Percentiles rank a stretch among this genome's conserved stretches.
Evolutionary conservation across 805 yeast species (phyloP).

Genomic region (Babjeviella inositovora): DNA sequence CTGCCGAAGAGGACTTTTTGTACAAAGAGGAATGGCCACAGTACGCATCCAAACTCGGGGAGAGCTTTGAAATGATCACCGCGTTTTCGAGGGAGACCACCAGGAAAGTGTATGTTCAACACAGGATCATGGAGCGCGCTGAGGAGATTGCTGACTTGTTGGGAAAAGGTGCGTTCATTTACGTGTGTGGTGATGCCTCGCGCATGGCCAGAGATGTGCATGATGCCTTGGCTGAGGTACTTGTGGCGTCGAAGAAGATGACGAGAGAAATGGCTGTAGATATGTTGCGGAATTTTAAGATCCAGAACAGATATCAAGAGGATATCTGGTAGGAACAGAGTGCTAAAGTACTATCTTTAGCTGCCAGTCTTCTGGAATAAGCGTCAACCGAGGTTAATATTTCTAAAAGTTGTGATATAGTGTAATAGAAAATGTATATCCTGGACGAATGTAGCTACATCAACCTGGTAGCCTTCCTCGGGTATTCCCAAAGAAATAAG

Average conservation of each 20-base stretch:
- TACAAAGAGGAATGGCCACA: slow-evolving; percentile 85
- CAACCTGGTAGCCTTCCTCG: too few species aligned
- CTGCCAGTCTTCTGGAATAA: too few species aligned
- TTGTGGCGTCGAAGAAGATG: slow-evolving; percentile 47
- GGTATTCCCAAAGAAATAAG: too few species aligned
- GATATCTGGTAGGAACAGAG: slow-evolving; percentile 98
- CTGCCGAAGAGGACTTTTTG: slow-evolving; percentile 61
- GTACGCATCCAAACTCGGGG: slow-evolving; percentile 44
- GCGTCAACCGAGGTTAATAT: too few species aligned
- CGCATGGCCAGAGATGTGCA: slow-evolving; percentile 94
- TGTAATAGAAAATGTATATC: too few species aligned
- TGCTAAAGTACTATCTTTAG: too few species aligned
- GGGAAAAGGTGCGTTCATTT: slow-evolving; percentile 64
- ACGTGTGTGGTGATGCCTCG: slow-evolving; percentile 95
- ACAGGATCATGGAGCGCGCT: slow-evolving; percentile 41
- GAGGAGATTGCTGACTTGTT: slow-evolving; percentile 38
- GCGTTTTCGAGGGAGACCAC: slow-evolving; percentile 75
- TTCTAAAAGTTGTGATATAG: too few species aligned
- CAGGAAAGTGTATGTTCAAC: slow-evolving; percentile 70
- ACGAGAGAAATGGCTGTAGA: slow-evolving; percentile 58
- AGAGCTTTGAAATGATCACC: slow-evolving; percentile 51
- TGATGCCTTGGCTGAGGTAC: slow-evolving; percentile 42
- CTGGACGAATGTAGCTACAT: too few species aligned
- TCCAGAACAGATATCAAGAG: slow-evolving; percentile 85
- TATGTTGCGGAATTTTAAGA: slow-evolving; percentile 60